Evolutionary conservation across 352 stramenopile species (phyloP).

Genomic region (Globisporangium radiosum): DNA sequence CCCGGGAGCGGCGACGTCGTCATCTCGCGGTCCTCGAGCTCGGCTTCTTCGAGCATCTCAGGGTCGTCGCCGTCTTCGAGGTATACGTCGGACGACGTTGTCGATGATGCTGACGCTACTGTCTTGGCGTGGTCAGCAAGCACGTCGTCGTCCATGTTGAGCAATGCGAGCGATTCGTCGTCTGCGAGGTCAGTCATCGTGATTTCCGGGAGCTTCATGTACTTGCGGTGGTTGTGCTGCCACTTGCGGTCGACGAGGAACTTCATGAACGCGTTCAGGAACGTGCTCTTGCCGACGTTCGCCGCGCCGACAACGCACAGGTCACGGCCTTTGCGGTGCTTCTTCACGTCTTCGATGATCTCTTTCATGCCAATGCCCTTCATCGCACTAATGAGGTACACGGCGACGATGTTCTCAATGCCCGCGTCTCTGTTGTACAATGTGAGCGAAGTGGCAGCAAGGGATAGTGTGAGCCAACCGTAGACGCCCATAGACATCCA

Average conservation of each 20-base stretch:
- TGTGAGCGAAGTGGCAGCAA: neutral
- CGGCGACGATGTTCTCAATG: conserved; percentile 72
- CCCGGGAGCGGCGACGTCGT: conserved; percentile 88
- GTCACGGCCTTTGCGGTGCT: conserved; percentile 70
- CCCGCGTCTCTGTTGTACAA: conserved; percentile 32
- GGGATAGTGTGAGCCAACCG: neutral
- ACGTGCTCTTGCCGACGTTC: conserved; percentile 91
- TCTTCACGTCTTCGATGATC: conserved; percentile 76
- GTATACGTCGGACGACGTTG: conserved; percentile 21
- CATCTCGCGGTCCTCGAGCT: conserved; percentile 63
- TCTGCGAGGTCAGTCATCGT: conserved; percentile 43
- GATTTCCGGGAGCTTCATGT: conserved; percentile 69
- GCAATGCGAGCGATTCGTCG: conserved; percentile 31
- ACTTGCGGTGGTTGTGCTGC: conserved; percentile 84
- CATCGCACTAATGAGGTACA: conserved; percentile 82
- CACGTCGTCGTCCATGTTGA: conserved; percentile 64
- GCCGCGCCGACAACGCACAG: conserved; percentile 89
- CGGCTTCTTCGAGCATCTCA: conserved; percentile 61
- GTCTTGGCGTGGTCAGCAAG: conserved; percentile 13
- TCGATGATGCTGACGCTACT: neutral
- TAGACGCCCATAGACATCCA: neutral
- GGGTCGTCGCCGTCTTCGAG: conserved; percentile 49
- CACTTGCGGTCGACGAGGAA: conserved; percentile 76
- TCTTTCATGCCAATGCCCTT: conserved; percentile 85
- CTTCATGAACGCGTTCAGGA: conserved; percentile 89